A percentile compares a stretch with the other conserved stretches of the same genome.
Conservation (phyloP, 495 filamentous ascomycete genomes). For the Trichoderma gamsii region DNA sequence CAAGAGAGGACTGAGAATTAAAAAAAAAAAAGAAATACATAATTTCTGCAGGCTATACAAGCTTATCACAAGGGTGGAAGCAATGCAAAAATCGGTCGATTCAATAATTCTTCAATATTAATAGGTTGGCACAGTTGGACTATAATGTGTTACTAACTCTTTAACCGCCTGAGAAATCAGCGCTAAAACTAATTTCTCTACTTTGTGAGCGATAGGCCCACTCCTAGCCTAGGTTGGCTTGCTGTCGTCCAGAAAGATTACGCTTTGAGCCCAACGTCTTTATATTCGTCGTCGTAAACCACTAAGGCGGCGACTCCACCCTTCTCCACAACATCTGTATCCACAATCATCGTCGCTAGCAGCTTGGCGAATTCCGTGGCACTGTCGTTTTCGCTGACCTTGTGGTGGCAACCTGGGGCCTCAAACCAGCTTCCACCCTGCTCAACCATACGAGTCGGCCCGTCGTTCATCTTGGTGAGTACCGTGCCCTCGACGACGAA, state of each 20-base stretch:
- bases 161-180: too few relatives aligned
- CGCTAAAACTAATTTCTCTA: not conserved
- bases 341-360: not conserved
- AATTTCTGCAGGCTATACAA: not conserved
- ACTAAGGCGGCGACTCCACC: not conserved
- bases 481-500: not conserved
- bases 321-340: not conserved
- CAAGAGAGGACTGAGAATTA: not conserved
- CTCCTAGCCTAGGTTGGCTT: not conserved
- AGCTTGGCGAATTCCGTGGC: not conserved
- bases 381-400: not conserved
- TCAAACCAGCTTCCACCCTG: slow-evolving; percentile 2
- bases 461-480: slow-evolving; percentile 6
- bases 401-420: slow-evolving; percentile 2
- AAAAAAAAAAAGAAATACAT: not conserved
- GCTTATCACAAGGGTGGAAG: not conserved
- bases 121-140: not conserved
- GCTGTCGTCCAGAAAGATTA: not conserved
- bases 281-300: not conserved
- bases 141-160: too few relatives aligned
- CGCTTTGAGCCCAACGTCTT: not conserved
- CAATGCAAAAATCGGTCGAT: not conserved
- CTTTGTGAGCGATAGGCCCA: not conserved
- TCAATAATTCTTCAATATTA: not conserved
- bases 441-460: not conserved